Evolutionary conservation across 805 yeast species (phyloP).

Genomic region (Candida tammaniensis): DNA sequence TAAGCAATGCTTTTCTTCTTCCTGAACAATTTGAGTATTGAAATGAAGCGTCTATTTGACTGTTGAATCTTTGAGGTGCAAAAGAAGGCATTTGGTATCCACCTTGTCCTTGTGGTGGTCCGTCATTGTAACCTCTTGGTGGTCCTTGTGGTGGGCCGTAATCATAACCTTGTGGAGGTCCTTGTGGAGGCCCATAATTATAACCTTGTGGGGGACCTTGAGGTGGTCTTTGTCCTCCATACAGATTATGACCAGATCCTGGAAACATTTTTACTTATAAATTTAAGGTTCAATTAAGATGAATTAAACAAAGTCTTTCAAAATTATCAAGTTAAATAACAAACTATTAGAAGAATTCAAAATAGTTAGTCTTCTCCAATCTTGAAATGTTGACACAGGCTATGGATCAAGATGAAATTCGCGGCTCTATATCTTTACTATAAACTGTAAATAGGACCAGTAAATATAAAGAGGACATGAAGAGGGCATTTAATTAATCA

Average conservation of each 20-base stretch:
- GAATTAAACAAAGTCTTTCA: no score
- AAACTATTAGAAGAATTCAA: no score
- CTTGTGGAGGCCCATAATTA: constrained; percentile 12
- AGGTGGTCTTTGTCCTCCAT: constrained; percentile 11
- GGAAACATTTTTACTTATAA: constrained; percentile 17
- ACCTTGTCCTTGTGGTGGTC: constrained; percentile 15
- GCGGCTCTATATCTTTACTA: no score
- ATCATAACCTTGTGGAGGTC: constrained; percentile 8
- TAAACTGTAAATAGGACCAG: no score
- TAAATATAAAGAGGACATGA: no score
- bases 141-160: constrained; percentile 17
- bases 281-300: neutral
- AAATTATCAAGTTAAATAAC: no score
- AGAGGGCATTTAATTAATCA: no score
- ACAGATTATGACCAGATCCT: constrained; percentile 17
- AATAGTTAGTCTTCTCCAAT: no score
- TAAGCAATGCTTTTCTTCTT: constrained; percentile 32
- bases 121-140: constrained; percentile 11
- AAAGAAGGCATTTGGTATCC: constrained; percentile 21
- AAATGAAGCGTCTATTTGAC: constrained; percentile 32
- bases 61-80: constrained; percentile 36
- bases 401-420: no score
- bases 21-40: constrained; percentile 39
- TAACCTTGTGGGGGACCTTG: constrained; percentile 8
- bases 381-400: no score